Evolutionary conservation across 495 filamentous ascomycete genomes (phyloP), one percentile per base, ranked within the genome.

Genomic region (Beverwykella pulmonaria): DNA sequence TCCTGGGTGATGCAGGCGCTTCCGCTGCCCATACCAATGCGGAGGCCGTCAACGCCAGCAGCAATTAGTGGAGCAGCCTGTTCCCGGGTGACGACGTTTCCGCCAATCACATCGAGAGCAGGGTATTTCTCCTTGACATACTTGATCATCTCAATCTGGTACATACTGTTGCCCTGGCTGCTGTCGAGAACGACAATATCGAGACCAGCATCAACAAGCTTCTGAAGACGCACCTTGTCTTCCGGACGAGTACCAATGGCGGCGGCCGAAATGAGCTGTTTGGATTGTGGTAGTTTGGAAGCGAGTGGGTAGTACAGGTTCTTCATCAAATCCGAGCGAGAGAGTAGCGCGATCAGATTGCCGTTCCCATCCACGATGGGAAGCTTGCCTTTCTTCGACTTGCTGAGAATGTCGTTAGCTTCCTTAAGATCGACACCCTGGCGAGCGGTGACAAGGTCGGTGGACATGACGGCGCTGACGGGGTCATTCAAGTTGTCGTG

Each of bases 1-100:
- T 99, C 94, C 80, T 99, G 94, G 50, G 94, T 99, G 74, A 99
- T 99, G 80, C 94, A 99, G 73, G 94, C 94, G 71, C 90, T 94
- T 73, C 94, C 94, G 75, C 90, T 93, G 71, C 94, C 94, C 94
- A 99, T 99, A 76, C 94, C 94, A 78, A 99, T 99, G 74, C 94
- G 90, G 68, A 99, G 88, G 70, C 93, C 94, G 78, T 99, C 94
- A 63, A 89, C 93, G 73, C 94, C 94, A 53, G 94, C 94, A 58
- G 91, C 92, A 74, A 99, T 97, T 65, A 99, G 79, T 65, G 84
- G 76, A 34, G 94, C 94, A 69, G 94, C 94, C 80, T 99, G 94
- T 69, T 96, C 92, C 29, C 92, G 84, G 29, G 94, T 97, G 65
- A 99, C 94, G 53, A 99, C 95, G 79, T 99, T 99, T 78, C 94